phyloP scores from a whole-genome alignment of 2,329 filamentous ascomycete genomes.

The Epichloe scottii region DNA sequence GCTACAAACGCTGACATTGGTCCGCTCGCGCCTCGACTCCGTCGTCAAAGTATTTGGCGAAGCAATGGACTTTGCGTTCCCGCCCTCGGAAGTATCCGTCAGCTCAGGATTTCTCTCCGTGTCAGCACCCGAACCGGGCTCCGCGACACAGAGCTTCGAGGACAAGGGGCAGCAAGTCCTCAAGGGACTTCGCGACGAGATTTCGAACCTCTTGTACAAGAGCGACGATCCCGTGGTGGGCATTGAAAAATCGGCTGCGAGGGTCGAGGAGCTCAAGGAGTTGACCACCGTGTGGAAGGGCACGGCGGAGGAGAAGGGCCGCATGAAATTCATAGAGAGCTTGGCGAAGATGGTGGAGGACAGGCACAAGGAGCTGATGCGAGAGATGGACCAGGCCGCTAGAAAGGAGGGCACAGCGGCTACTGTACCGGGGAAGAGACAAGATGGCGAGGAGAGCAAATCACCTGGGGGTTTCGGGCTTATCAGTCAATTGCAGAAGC shows the following conservation, averaged over 20 bases:
- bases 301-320: slow-evolving; percentile 86
- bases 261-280: slow-evolving; percentile 66
- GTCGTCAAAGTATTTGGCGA: slow-evolving; percentile 89
- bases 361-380: slow-evolving; percentile 39
- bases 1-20: slow-evolving; percentile 69
- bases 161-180: slow-evolving; percentile 80
- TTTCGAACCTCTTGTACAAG: slow-evolving; percentile 50
- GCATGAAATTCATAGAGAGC: slow-evolving; percentile 68
- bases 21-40: slow-evolving; percentile 71
- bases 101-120: slow-evolving; percentile 81
- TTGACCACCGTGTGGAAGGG: slow-evolving; percentile 80
- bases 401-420: slow-evolving; percentile 22
- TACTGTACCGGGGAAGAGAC: slow-evolving; percentile 16
- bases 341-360: slow-evolving; percentile 78
- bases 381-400: slow-evolving; percentile 34
- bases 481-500: slow-evolving; percentile 50
- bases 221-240: slow-evolving; percentile 49
- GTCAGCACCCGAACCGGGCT: slow-evolving; percentile 66
- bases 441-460: slow-evolving; percentile 26
- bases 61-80: slow-evolving; percentile 89
- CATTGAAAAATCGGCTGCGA: slow-evolving; percentile 57
- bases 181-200: slow-evolving; percentile 56
- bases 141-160: slow-evolving; percentile 54
- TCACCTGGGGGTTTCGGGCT: slow-evolving; percentile 42
- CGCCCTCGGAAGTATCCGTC: slow-evolving; percentile 75